Evolutionary conservation across 371 early-diverging fungal genomes (phyloP), one percentile per base, ranked within the genome.

Genomic region (Mortierella sp.): DNA sequence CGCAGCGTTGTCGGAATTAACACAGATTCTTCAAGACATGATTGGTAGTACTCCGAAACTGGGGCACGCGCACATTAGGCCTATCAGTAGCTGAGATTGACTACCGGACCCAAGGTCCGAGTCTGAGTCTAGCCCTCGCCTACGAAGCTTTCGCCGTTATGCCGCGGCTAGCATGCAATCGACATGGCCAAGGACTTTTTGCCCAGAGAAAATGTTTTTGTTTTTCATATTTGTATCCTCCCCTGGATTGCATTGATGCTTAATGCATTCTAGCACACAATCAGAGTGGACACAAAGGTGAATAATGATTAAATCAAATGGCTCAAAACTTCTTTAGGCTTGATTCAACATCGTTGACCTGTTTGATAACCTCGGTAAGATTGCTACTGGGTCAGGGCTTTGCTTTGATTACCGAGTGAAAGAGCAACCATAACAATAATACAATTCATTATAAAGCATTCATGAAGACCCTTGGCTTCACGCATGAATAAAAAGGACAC

Each of bases 81-180:
- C 43, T 22, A 5, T 24, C 52, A 20, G 24, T 18, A 20, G 4
- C 9, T 52, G 24, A 9, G 5, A 12, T 52, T 52, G n/a, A 52
- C 18, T 22, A 52, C 52, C n/a, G 9, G 20, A 52, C 6, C 1
- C n/a, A n/a, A 9, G 9, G 24, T n/a, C 20, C 52, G 24, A n/a
- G n/a, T 52, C 20, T 20, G 1, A 4, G 52, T 52, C 24, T n/a
- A 52, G 24, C 9, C 5, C 24, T n/a, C 10, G 9, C 10, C 5
- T 8, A 4, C 24, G 20, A 8, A 9, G 24, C 24, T 64, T 64
- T 51, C 64, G 64, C 64, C 64, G 64, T 64, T 64, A 37, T 64
- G 64, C 64, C 64, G 64, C 52, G 2, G n/a, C n/a, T n/a, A n/a
- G n/a, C n/a, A n/a, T n/a, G n/a, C n/a, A 20, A 12, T 28, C 14